Base-by-base conservation (phyloP, 192 early-diverging fungal genomes). In the Dimargaris cristalligena region DNA sequence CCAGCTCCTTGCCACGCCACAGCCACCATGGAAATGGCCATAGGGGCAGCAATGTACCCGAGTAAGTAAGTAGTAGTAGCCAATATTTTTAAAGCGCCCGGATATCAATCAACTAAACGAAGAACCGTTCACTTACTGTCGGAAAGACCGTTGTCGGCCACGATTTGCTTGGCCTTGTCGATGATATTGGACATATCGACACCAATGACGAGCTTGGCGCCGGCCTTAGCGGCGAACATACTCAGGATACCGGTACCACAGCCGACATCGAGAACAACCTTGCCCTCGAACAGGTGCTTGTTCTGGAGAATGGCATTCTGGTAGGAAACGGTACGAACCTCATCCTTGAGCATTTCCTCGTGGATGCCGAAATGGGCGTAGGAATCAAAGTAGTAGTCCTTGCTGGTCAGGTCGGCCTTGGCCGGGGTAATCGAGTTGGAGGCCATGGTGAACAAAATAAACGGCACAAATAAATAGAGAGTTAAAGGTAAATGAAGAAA, bases 171-270 rank as follows among this genome's bases (percentile, higher is more conserved):
- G 22, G 96, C 94, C 75, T 94, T 86, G 65, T 89, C 81, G 72
- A 99, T 96, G 69, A 99, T 99, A 71, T 92, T 90, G 60, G 84
- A 88, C 89, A 94, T 97, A 67, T 99, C 96, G 44, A 94, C 91
- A 62, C 90, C 91, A 71, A 89, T 88, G 34, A 94, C 91, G 59
- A 82, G 78, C 74, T 89, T 88, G 41, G 96, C 96, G 20, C 96
- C 96, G 48, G 94, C 89, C 70, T 89, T 92, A n/a, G 96, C 91
- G 20, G 96, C 96, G 77, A 99, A 99, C 94, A 99, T 96, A 67
- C 86, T 90, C 45, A 97, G 77, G 63, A 97, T 97, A 61, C 96
- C 92, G 26, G 96, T 99, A 62, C 96, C 96, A 67, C 96, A 97
- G 41, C 96, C 96, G n/a, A 99, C 92, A 68, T 99, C 96, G 38